Evolutionary conservation across 73 alveolate species (phyloP).

Genomic region (Paramecium pentaurelia): DNA sequence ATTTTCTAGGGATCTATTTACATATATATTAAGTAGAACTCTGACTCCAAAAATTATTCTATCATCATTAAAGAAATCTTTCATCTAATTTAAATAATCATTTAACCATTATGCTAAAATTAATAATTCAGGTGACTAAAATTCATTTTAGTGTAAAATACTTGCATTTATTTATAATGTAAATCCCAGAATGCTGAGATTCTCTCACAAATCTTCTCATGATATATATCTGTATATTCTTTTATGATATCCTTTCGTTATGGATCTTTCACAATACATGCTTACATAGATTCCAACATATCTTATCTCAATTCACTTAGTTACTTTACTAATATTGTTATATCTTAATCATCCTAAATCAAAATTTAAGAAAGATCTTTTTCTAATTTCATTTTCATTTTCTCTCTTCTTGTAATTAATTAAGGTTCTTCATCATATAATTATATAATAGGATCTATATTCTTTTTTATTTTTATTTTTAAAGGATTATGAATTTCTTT

Average conservation of each 20-base stretch:
- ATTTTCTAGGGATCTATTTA: constrained; percentile 39
- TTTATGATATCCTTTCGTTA: constrained; percentile 51
- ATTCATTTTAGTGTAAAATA: not conserved
- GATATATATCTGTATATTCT: constrained; percentile 48
- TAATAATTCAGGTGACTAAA: constrained; percentile 4
- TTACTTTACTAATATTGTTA: not conserved
- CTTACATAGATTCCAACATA: constrained; percentile 52
- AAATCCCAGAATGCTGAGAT: constrained; percentile 42
- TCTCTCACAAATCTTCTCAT: constrained; percentile 40
- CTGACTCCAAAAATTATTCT: constrained; percentile 35
- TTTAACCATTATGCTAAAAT: constrained; percentile 26
- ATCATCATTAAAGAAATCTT: constrained; percentile 53
- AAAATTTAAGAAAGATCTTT: not conserved
- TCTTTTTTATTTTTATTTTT: constrained; percentile 27
- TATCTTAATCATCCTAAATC: not conserved
- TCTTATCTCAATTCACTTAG: not conserved
- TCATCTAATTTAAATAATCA: constrained; percentile 21
- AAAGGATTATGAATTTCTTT: constrained; percentile 36
- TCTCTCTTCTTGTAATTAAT: constrained; percentile 31
- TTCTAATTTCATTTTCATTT: constrained; percentile 8
- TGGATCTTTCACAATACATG: constrained; percentile 51
- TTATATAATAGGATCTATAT: constrained; percentile 39
- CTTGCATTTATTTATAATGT: not conserved
- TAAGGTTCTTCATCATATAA: constrained; percentile 23
- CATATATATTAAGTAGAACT: constrained; percentile 11